A percentile compares a stretch with the other conserved stretches of the same genome.
These are phyloP conservation scores for Colletotrichum gigasporum DNA, from an alignment of 2,329 filamentous ascomycete species.

Conservation along the genomic window DNA sequence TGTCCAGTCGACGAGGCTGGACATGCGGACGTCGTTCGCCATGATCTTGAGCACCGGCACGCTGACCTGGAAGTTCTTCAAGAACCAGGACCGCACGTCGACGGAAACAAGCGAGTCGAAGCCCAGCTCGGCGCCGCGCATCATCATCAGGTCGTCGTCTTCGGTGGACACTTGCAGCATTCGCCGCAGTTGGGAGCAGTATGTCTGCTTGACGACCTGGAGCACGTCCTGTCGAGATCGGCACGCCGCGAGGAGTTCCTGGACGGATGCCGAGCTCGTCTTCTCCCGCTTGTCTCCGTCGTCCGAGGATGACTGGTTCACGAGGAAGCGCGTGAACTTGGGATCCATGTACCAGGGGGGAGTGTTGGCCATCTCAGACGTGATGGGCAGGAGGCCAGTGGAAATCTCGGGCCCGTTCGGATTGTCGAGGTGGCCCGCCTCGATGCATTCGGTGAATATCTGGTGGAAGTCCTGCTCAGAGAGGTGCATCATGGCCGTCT, in stretches of 20 bases:
- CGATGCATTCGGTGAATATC: conserved; percentile 52
- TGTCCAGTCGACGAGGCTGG: neutral
- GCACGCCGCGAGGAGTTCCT: neutral
- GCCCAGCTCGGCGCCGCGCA: conserved; percentile 34
- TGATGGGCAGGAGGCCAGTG: conserved; percentile 1
- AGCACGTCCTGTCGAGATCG: neutral
- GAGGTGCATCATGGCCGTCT: conserved; percentile 5
- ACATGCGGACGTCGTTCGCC: neutral
- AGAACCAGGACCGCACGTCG: conserved; percentile 56
- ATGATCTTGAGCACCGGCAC: conserved; percentile 49
- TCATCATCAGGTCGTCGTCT: conserved; percentile 1
- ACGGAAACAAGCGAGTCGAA: conserved; percentile 39
- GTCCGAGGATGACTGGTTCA: neutral
- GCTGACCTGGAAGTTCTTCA: conserved; percentile 52
- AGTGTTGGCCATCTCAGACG: neutral
- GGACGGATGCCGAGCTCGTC: neutral
- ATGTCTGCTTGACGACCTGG: neutral
- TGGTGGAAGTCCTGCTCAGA: conserved; percentile 47
- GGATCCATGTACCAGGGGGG: neutral
- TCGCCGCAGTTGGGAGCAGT: conserved; percentile 12
- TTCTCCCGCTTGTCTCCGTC: neutral
- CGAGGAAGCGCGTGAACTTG: neutral
- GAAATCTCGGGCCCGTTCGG: neutral
- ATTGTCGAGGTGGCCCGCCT: conserved; percentile 39
- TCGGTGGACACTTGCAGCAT: conserved; percentile 32